Conservation (phyloP, 164 flowering plant genomes). For the Tetrastigma voinierianum region DNA sequence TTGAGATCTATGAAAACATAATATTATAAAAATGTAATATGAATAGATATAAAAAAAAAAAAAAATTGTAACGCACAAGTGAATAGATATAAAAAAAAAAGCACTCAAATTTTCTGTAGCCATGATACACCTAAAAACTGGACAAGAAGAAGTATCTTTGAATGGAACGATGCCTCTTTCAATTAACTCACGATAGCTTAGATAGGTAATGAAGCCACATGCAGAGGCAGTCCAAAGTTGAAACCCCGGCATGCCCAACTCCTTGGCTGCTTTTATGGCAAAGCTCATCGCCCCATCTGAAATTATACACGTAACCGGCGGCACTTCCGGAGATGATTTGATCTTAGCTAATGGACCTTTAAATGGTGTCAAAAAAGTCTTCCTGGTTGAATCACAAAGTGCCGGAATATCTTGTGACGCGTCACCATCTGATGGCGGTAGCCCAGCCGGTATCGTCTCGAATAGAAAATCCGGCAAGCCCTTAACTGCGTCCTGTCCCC, state of each 20-base stretch:
- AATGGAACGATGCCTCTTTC: conserved; percentile 41
- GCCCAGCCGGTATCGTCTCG: conserved; percentile 60
- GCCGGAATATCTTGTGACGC: conserved; percentile 44
- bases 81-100: background rate
- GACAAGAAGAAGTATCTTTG: conserved; percentile 30
- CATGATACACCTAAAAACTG: background rate
- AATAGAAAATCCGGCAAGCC: conserved; percentile 42
- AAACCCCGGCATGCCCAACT: conserved; percentile 35
- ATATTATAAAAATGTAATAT: no score
- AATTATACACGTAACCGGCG: conserved; percentile 40
- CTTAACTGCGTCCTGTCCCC: conserved; percentile 31
- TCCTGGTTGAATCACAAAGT: conserved; percentile 34
- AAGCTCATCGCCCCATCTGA: conserved; percentile 51
- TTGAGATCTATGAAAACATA: no score
- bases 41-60: no score
- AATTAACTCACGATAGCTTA: conserved; percentile 23
- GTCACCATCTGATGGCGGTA: conserved; percentile 49
- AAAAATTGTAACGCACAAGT: no score
- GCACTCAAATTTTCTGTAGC: background rate
- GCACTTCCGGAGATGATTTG: conserved; percentile 19
- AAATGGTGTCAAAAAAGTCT: conserved; percentile 28
- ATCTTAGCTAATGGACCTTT: conserved; percentile 25
- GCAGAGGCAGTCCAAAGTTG: conserved; percentile 43
- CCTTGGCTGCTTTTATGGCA: conserved; percentile 35
- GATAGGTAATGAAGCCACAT: conserved; percentile 32